These are phyloP conservation scores for Claviceps cyperi DNA, from an alignment of 2,329 filamentous ascomycete species.

Conservation along the genomic window DNA sequence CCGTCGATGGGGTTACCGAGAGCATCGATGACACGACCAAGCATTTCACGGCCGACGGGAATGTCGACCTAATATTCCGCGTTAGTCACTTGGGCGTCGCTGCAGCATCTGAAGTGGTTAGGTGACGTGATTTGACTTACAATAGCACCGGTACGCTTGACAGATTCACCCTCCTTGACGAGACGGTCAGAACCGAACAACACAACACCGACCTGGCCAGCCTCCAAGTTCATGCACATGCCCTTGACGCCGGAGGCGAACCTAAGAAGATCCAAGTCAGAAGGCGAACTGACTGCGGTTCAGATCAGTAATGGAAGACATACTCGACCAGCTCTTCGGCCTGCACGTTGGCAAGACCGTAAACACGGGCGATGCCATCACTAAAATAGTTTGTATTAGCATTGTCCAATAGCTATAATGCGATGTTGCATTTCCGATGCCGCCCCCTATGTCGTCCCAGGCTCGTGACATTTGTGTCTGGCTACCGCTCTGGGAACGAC, in stretches of 20 bases:
- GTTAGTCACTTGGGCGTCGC: conserved; percentile 11
- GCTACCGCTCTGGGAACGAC: neutral
- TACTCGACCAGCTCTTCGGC: conserved; percentile 99
- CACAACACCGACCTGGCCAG: conserved; percentile 99
- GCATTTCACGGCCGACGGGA: conserved; percentile 79
- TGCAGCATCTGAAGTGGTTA: neutral
- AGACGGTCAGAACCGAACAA: conserved; percentile 99
- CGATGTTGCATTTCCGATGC: neutral
- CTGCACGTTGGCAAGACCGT: conserved; percentile 99
- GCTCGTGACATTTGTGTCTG: neutral
- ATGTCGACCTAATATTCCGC: conserved; percentile 68
- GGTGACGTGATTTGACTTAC: conserved; percentile 39
- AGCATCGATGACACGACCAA: conserved; percentile 96
- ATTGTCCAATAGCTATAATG: neutral
- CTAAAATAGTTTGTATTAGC: conserved; percentile 35
- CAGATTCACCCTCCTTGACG: conserved; percentile 97
- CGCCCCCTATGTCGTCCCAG: neutral
- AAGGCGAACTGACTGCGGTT: conserved; percentile 2
- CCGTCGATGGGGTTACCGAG: conserved; percentile 99
- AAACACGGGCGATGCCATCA: conserved; percentile 99
- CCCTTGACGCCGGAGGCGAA: conserved; percentile 99
- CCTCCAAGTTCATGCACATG: conserved; percentile 99
- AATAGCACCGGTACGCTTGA: conserved; percentile 99
- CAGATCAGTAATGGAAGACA: conserved; percentile 25
- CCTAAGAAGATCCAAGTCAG: conserved; percentile 34